Evolutionary conservation across 345 rosid genomes (phyloP).

Genomic region (rapeseed (Brassica napus)): DNA sequence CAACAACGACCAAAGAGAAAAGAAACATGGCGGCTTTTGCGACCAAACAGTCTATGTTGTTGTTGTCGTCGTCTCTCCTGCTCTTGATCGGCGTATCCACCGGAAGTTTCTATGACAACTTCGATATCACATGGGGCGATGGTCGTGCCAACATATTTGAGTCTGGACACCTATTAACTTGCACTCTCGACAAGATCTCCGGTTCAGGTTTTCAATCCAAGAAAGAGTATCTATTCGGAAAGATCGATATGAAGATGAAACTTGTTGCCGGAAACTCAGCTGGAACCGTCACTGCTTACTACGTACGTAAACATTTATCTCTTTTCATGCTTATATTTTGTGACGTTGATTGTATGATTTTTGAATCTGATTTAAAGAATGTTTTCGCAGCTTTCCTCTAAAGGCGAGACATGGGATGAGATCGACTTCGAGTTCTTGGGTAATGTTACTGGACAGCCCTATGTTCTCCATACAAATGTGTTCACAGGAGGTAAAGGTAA

Average conservation of each 20-base stretch:
- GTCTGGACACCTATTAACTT: conserved; percentile 52
- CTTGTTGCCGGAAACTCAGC: conserved; percentile 81
- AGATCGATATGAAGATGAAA: conserved; percentile 67
- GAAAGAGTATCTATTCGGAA: conserved; percentile 55
- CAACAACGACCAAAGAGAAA: neutral
- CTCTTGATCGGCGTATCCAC: conserved; percentile 23
- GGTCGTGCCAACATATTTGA: conserved; percentile 58
- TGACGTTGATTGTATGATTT: neutral
- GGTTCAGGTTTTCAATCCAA: conserved; percentile 74
- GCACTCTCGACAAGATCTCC: conserved; percentile 62
- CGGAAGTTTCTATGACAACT: conserved; percentile 26
- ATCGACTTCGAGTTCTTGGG: conserved; percentile 83
- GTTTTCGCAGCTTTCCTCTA: conserved; percentile 49
- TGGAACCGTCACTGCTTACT: conserved; percentile 78
- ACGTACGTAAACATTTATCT: conserved; percentile 41
- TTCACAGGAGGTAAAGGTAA: conserved; percentile 68
- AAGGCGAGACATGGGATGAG: conserved; percentile 68
- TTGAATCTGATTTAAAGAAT: neutral
- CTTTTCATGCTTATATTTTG: neutral
- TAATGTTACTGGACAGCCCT: conserved; percentile 68
- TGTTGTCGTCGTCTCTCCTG: neutral
- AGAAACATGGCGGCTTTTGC: conserved; percentile 27
- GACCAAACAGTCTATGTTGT: neutral
- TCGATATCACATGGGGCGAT: no score
- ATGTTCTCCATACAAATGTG: conserved; percentile 69